phyloP scores from a whole-genome alignment of 805 yeast species.

The Kodamaea restingae region DNA sequence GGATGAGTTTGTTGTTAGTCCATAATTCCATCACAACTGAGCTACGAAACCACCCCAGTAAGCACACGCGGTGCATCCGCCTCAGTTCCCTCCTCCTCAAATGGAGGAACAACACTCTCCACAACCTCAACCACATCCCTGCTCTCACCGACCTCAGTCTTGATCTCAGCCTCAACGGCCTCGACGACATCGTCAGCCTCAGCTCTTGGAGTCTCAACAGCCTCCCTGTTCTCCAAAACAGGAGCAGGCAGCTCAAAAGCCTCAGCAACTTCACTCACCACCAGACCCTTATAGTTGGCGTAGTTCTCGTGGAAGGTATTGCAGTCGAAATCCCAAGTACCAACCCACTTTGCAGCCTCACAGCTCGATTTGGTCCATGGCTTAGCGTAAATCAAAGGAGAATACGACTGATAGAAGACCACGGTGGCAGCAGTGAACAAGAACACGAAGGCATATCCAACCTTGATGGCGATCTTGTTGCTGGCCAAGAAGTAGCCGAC shows the following conservation, averaged over 20 bases:
- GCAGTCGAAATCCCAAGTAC: conserved; percentile 90
- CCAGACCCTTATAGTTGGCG: conserved; percentile 28
- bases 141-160: conserved; percentile 7
- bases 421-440: conserved; percentile 48
- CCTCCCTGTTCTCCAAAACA: not conserved
- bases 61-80: no score
- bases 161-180: not conserved
- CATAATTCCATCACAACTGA: no score
- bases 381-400: conserved; percentile 73
- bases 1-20: no score
- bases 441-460: conserved; percentile 44
- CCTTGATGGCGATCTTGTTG: conserved; percentile 37
- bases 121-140: conserved; percentile 3
- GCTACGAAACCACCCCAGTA: no score
- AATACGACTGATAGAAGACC: conserved; percentile 54
- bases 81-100: conserved; percentile 11
- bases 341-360: conserved; percentile 51
- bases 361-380: conserved; percentile 77
- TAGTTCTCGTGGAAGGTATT: conserved; percentile 41
- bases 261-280: no score
- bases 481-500: conserved; percentile 37
- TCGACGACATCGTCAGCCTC: not conserved
- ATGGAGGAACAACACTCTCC: conserved; percentile 13
- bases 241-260: no score
- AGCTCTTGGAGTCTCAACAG: conserved; percentile 7